Evolutionary conservation across 805 yeast genomes (phyloP).

Genomic region (Teunomyces cretensis): DNA sequence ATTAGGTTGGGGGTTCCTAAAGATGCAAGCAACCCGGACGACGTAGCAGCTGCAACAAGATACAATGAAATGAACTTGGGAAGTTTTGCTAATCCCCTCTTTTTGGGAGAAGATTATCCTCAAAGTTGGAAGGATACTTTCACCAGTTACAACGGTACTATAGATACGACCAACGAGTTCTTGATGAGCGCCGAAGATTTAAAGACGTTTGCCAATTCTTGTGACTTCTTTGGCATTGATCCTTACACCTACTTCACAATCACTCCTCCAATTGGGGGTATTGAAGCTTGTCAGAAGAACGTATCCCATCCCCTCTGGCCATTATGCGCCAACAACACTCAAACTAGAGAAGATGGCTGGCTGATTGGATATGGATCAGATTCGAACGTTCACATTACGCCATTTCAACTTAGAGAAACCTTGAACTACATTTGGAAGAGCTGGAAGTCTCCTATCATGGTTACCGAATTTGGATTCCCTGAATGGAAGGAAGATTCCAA

Average conservation of each 20-base stretch:
- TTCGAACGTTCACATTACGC: slow-evolving; percentile 19
- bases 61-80: slow-evolving; percentile 22
- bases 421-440: slow-evolving; percentile 26
- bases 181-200: slow-evolving; percentile 26
- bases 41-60: slow-evolving; percentile 25
- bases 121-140: slow-evolving; percentile 18
- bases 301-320: slow-evolving; percentile 21
- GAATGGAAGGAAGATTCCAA: slow-evolving; percentile 27
- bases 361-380: slow-evolving; percentile 19
- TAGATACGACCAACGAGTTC: slow-evolving; percentile 1
- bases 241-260: slow-evolving; percentile 23
- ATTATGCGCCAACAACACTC: slow-evolving; percentile 19
- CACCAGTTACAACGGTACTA: slow-evolving; percentile 9
- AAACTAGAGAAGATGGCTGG: slow-evolving; percentile 18
- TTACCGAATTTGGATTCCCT: slow-evolving; percentile 35
- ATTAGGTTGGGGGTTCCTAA: slow-evolving; percentile 25
- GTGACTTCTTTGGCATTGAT: slow-evolving; percentile 33
- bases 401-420: slow-evolving; percentile 21
- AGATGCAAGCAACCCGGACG: slow-evolving; percentile 19
- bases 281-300: slow-evolving; percentile 22
- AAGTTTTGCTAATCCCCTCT: slow-evolving; percentile 29
- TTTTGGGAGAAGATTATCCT: slow-evolving; percentile 28
- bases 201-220: slow-evolving; percentile 17
- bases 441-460: slow-evolving; percentile 22
- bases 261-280: slow-evolving; percentile 19